Conservation (phyloP, 176 grass and related monocot species). For the Chloris gayana region DNA sequence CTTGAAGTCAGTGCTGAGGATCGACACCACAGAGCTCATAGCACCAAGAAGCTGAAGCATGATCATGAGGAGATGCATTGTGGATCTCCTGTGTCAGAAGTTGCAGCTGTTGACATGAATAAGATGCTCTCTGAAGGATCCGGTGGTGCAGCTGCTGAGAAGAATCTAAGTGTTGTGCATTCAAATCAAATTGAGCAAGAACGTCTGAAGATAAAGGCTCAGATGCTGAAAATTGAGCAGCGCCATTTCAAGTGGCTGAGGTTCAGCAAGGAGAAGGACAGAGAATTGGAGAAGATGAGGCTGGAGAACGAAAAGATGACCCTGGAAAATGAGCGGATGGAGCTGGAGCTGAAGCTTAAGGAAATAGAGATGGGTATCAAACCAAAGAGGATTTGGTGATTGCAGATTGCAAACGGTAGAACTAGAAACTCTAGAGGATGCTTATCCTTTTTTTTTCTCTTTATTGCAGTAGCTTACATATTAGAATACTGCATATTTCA, state of each 20-base stretch:
- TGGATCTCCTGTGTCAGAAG: constrained; percentile 46
- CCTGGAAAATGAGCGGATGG: constrained; percentile 74
- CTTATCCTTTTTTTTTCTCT: constrained; percentile 34
- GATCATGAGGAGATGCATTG: constrained; percentile 28
- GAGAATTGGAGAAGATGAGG: constrained; percentile 68
- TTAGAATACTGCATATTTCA: constrained; percentile 39
- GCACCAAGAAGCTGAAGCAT: constrained; percentile 34
- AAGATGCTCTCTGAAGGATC: constrained; percentile 37
- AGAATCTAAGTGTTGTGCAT: constrained; percentile 18
- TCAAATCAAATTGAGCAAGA: constrained; percentile 48
- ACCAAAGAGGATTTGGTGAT: constrained; percentile 46
- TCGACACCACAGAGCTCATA: constrained; percentile 13
- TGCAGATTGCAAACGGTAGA: constrained; percentile 35
- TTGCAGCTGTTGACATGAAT: constrained; percentile 50
- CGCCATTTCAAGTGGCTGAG: constrained; percentile 68
- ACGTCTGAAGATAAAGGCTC: constrained; percentile 56
- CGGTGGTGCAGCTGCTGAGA: constrained; percentile 23
- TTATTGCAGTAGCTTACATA: constrained; percentile 41
- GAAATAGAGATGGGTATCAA: constrained; percentile 63
- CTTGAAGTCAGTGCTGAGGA: constrained; percentile 39
- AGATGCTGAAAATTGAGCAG: constrained; percentile 68
- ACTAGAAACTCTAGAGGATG: constrained; percentile 24
- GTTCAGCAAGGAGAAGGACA: constrained; percentile 74
- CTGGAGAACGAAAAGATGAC: constrained; percentile 78
- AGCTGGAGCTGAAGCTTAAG: constrained; percentile 71